Base-by-base conservation (phyloP, 306 rosid genomes). In the Trichosanthes cucumerina region DNA sequence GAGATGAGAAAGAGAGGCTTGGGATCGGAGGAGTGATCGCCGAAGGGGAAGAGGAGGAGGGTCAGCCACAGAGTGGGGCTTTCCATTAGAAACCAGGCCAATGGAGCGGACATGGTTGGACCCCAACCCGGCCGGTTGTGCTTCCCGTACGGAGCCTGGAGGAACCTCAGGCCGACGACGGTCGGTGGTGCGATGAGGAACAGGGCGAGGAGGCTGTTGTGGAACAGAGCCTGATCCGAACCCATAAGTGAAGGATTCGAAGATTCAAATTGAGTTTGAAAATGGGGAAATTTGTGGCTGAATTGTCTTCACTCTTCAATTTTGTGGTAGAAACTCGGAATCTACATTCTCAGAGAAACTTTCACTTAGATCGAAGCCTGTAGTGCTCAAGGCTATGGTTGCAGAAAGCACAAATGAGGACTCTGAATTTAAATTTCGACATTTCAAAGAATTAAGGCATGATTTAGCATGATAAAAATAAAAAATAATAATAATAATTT, bases 81-180 rank as follows among this genome's bases (percentile, higher is more conserved):
- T 70, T 95, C 97, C 99, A 95, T 95, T 11, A 92, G 87, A 43
- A 92, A 83, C 97, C 97, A 95, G 15, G 99, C 97, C 9, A 92
- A 31, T 0, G 96, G 90, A 0, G 96, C 80, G 2, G 96, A 58
- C 4, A 95, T 80, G 23, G 84, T 85, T 10, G 97, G 97, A 34
- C 97, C 98, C 97, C 97, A 95, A 9, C 98, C 93, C 0, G 90
- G 81, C 0, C 90, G 81, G 80, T 72, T 82, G 89, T 89, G 96
- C 77, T 95, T 96, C 7, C 93, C 96, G 21, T 96, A 96, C 0
- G 96, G 99, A 62, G 97, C 96, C 83, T 88, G 97, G 80, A 91
- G 86, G 80, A 89, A 92, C 5, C 75, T 15, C 74, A 88, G 92
- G 68, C 84, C 47, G 83, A 96, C 80, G 85, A 65, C 81, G 75